Base-by-base conservation (phyloP, 768 basidiomycete species). In the Amanita pallidorosea region DNA sequence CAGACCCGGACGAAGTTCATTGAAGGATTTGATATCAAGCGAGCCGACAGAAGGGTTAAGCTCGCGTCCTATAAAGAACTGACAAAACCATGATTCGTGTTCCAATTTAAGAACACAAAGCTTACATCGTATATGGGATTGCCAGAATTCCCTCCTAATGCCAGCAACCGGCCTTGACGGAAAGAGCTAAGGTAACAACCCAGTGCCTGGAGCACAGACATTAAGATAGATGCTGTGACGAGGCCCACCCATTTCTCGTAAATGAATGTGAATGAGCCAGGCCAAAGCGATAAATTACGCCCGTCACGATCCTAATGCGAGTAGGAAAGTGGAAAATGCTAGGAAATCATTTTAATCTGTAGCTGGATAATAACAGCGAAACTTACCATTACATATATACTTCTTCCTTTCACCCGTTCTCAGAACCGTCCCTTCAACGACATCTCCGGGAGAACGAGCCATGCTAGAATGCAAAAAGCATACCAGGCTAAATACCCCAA, bases 61-160 rank as follows among this genome's bases (percentile, higher is more conserved):
- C 60, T 90, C 86, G 46, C 93, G 86, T n/a, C 93, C 92, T 55
- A 95, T 93, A 69, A 77, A 95, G 69, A 88, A 94, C 90, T 94
- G 54, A n/a, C 2, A 18, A 27, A 11, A 38, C 25, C 23, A 11
- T 15, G n/a, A 47, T 37, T 52, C 12, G 29, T 58, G 55, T 17
- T 13, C 13, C 48, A 23, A 27, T 20, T 7, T 22, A 40, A 46
- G 18, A 15, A 33, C 33, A 43, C 5, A 18, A 47, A 46, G 33
- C 88, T 45, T 56, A 95, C 94, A 63, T 99, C 94, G 64, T 98
- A 98, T 54, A 96, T 78, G 51, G 73, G 65, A 61, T 86, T 88
- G 9, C 88, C 88, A 18, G 80, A 77, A 71, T 98, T 98, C 11
- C 95, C 96, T n/a, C 91, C 93, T 7, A 88, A 71, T 1, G 96